Base-by-base conservation (phyloP, 352 stramenopile genomes). In the Phytophthora podocarpi region DNA sequence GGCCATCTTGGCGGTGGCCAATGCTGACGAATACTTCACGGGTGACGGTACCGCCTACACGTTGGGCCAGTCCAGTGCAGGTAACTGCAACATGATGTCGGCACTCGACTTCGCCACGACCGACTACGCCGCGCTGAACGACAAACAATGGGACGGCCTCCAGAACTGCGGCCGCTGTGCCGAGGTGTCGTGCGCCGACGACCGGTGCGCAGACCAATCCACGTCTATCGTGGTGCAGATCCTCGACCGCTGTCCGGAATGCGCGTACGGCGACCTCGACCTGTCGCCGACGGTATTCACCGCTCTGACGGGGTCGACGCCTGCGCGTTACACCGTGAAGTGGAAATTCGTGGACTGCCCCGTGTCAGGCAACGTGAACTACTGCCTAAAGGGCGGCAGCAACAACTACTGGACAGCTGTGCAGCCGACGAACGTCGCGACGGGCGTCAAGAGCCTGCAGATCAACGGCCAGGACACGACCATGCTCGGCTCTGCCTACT, bases 161-260 rank as follows among this genome's bases (percentile, higher is more conserved):
- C 56, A 66, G 35, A 78, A 89, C 66, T 90, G 84, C 47, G 81
- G 81, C 7, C 81, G 82, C 15, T 93, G 84, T 42, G 84, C 78
- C 31, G 67, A 89, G 34, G 82, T 91, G 8, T 76, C 70, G 31
- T 91, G 81, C 46, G 59, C 39, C 15, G 84, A 93, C 56, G 24
- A 69, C n/a, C 64, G 72, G 0, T 92, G 83, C 36, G 28, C 60
- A 11, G 69, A 83, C 58, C 61, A 74, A 41, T 67, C 47, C 32
- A 80, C 42, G 45, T 77, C 64, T 2, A 58, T 80, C 20, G 52
- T 84, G 24, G 74, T 91, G 32, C 74, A 91, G 49, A 74, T 93
- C 39, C 59, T 90, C 9, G 82, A 93, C 59, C 76, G 78, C 3
- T 93, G 85, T 45, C 85, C 85, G 1, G 85, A 91, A 59, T 93